A percentile compares a stretch with the other conserved stretches of the same genome.
Evolutionary conservation across 805 yeast genomes (phyloP).

Genomic region (Soucietia sequanensis): DNA sequence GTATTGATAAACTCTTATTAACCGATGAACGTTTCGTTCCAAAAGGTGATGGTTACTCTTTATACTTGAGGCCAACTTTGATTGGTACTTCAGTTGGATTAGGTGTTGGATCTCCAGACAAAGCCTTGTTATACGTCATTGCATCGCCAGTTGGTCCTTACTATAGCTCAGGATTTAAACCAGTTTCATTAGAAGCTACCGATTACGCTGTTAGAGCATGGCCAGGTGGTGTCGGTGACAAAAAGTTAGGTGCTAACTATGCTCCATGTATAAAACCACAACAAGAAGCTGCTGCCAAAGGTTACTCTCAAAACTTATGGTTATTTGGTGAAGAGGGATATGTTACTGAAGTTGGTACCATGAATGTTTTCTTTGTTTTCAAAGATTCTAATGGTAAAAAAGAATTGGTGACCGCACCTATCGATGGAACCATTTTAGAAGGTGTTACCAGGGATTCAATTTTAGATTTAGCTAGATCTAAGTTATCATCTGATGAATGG

Average conservation of each 20-base stretch:
- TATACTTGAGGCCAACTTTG: slow-evolving; percentile 91
- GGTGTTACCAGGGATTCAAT: slow-evolving; percentile 96
- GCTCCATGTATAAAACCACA: slow-evolving; percentile 95
- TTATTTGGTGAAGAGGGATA: slow-evolving; percentile 82
- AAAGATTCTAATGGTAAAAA: slow-evolving; percentile 78
- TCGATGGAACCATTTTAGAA: slow-evolving; percentile 95
- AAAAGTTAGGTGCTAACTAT: slow-evolving; percentile 94
- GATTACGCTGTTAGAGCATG: slow-evolving; percentile 97
- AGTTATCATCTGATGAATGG: slow-evolving; percentile 78
- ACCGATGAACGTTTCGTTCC: slow-evolving; percentile 82
- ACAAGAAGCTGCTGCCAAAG: slow-evolving; percentile 83
- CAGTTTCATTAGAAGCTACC: slow-evolving; percentile 91
- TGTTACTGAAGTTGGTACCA: slow-evolving; percentile 96
- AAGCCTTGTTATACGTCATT: slow-evolving; percentile 80
- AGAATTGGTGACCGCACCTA: slow-evolving; percentile 93
- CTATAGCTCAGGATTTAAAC: slow-evolving; percentile 87
- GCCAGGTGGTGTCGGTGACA: slow-evolving; percentile 99
- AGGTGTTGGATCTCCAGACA: slow-evolving; percentile 82
- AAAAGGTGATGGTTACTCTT: slow-evolving; percentile 80
- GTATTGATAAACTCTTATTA: slow-evolving; percentile 72
- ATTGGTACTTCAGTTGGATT: slow-evolving; percentile 89
- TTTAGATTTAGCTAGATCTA: slow-evolving; percentile 70
- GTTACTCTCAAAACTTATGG: slow-evolving; percentile 97
- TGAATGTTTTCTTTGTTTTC: slow-evolving; percentile 92
- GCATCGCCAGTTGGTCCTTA: slow-evolving; percentile 98